Base-by-base conservation (phyloP, 202 grass and related monocot species). In the Setaria italica region DNA sequence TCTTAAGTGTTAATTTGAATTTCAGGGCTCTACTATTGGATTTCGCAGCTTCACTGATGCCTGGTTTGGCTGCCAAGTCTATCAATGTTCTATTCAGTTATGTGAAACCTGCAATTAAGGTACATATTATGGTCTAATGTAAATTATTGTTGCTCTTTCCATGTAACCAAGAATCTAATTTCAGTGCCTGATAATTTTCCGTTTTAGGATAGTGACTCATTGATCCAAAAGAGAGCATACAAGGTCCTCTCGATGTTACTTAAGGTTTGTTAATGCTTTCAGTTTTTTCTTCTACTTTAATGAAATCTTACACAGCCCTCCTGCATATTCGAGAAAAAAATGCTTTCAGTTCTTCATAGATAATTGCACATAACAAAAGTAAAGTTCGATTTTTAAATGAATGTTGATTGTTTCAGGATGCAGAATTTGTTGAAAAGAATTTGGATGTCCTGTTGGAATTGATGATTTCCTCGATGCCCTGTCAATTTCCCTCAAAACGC, bases 201-300 rank as follows among this genome's bases (percentile, higher is more conserved):
- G 19, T 67, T 88, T 84, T 68, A 98, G 96, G 93, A 98, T 80
- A 87, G 48, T 10, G 96, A 98, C 75, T 84, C 88, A 13, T 79
- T 92, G 72, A 89, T 95, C 54, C 96, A 98, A 72, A 98, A 98
- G 78, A 95, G 94, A 89, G 96, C 96, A 80, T 98, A 98, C 92
- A 98, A 98, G 94, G 91, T 92, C 21, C 88, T 98, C 9, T 91
- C 93, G 77, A 83, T 92, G 89, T 85, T 98, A 77, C 88, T 98
- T 60, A 94, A 95, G 93, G 95, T 98, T 66, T 85, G 82, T 62
- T 70, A 50, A 56, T 74, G 16, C 74, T 76, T 84, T 65, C 43
- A 47, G 39, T 9, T 9, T 46, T 46, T 46, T 46, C 43, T 46
- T 46, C 43, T 46, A 46, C 43, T 46, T 46, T 46, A 46, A 46